Evolutionary conservation across 768 basidiomycete genomes (phyloP), one percentile per base, ranked within the genome.

Genomic region (Mycena pura): DNA sequence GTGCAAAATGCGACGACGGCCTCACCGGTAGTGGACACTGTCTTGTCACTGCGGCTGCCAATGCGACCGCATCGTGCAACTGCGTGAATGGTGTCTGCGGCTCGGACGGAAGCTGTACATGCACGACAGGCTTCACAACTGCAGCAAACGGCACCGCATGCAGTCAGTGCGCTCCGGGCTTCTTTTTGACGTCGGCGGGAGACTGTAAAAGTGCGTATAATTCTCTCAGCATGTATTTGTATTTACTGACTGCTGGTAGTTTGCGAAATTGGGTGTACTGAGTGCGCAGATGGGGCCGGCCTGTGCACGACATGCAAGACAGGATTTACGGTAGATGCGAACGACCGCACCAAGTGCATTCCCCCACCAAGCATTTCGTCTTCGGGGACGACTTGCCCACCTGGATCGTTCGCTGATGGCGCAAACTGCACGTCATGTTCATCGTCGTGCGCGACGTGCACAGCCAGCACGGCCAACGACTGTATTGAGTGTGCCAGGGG

Each of bases 11-110:
- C 71, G 89, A 93, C 63, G 88, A 91, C 5, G 93, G 93, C 13
- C 84, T 88, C 38, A 83, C 84, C 0, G 93, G 93, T 0, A 83
- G 84, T 1, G 93, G 93, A 0, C 77, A 78, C 36, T 96, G 93
- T 71, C 77, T 91, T 45, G 70, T 78, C 22, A 73, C 83, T 1
- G 62, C 71, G 0, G 74, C 82, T n/a, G 69, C 70, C 31, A 80
- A 84, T 50, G 70, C 82, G 1, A 84, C 88, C 1, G 82, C 84
- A 31, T 80, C 80, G 17, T 95, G 93, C 73, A 89, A 91, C 67
- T 95, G 93, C 68, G 59, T 86, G 57, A 95, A 92, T 67, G 93
- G 93, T 7, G 76, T 85, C 29, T 96, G 93, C 73, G 82, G 82
- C 2, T 62, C 83, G 0, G 82, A 86, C 60, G 88, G 90, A 0